Evolutionary conservation across 441 rosid species (phyloP).

Genomic region (Euphorbia celastroides): DNA sequence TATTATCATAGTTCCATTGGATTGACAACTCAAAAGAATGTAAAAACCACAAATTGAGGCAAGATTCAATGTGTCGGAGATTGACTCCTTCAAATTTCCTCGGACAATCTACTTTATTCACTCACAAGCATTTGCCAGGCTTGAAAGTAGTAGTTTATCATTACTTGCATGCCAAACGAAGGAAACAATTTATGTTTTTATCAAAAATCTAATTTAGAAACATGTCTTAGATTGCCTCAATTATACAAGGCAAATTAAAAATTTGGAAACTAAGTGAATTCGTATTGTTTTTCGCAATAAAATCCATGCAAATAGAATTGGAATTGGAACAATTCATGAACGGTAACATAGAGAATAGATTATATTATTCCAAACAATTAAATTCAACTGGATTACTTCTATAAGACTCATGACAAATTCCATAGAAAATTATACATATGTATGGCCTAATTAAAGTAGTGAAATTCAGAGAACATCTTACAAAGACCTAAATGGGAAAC

Average conservation of each 20-base stretch:
- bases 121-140: not conserved
- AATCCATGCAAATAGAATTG: not conserved
- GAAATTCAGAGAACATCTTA: not conserved
- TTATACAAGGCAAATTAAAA: not conserved
- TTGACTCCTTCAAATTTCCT: not conserved
- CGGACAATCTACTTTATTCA: not conserved
- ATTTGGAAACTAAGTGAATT: not conserved
- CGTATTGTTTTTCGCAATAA: not conserved
- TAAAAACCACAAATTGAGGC: not conserved
- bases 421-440: not conserved
- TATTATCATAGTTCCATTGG: not conserved
- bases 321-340: not conserved
- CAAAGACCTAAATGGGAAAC: not conserved
- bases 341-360: not conserved
- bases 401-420: not conserved
- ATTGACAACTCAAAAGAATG: not conserved
- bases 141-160: not conserved
- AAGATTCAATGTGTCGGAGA: not conserved
- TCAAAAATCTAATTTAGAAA: not conserved
- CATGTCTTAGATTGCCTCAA: not conserved
- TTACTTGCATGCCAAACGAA: not conserved
- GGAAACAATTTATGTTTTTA: not conserved
- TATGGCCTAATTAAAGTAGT: not conserved
- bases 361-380: not conserved
- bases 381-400: not conserved